Evolutionary conservation across 192 early-diverging fungal genomes (phyloP), one percentile per base, ranked within the genome.

Genomic region (Thamnidium elegans): DNA sequence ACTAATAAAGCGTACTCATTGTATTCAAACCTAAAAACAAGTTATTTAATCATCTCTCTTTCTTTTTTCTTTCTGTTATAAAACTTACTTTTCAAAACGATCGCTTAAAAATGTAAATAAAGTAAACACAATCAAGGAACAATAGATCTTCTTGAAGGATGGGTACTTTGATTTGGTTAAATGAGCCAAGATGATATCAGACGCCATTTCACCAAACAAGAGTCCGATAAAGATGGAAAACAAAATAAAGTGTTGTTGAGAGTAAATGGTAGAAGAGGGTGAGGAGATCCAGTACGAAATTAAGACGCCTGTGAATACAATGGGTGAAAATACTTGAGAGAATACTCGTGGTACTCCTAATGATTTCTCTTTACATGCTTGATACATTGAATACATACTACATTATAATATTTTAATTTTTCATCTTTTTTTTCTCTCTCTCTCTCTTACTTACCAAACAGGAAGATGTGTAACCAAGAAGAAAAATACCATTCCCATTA

Each of bases 161-260:
- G 94, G 94, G 79, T 89, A 96, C 39, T 79, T 72, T 65, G 81
- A 84, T 77, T 91, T 89, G 32, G 92, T 94, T 42, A 96, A 81
- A 54, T 96, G 94, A 20, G 91, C 88, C 72, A 96, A 72, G 56
- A 96, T 94, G 59, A 96, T 95, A 67, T 90, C 88, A 67, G 91
- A 91, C 36, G 89, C 91, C 75, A 93, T 87, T 54, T 90, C 85
- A n/a, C 91, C 91, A 84, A 93, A 93, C 7, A 87, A 84, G 58
- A 88, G 83, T 2, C 91, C 90, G 30, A 81, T 77, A 3, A 85
- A 86, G 20, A 90, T 48, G 15, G 84, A 77, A 66, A 91, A 93
- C 21, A 93, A 77, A 31, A 90, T 82, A 50, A 89, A 79, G 63
- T 93, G 90, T 58, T 87, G 76, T 58, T 85, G 75, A 45, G 50